A percentile compares a stretch with the other conserved stretches of the same genome.
phyloP scores from a whole-genome alignment of 495 filamentous ascomycete species.

The Penicillium daleae region DNA sequence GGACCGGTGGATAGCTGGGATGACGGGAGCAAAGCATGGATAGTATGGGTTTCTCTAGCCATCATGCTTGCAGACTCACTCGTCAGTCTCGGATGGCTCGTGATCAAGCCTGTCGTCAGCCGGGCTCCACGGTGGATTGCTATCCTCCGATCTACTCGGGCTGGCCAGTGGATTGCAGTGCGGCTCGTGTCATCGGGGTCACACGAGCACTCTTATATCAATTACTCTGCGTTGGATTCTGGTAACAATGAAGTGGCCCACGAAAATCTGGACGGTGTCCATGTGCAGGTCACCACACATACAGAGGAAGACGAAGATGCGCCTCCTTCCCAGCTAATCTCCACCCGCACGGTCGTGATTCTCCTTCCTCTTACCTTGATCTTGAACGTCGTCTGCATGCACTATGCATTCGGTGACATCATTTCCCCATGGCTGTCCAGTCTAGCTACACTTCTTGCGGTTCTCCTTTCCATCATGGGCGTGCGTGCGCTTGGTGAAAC shows the following conservation, averaged over 20 bases:
- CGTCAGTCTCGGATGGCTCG: conserved; percentile 82
- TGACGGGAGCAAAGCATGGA: conserved; percentile 93
- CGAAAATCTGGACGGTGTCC: conserved; percentile 12
- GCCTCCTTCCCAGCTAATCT: conserved; percentile 80
- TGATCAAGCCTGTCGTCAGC: conserved; percentile 61
- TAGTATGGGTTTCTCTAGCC: conserved; percentile 91
- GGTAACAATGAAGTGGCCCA: conserved; percentile 9
- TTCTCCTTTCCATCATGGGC: conserved; percentile 92
- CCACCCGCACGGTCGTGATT: conserved; percentile 68
- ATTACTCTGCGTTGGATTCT: conserved; percentile 46
- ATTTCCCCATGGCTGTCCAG: conserved; percentile 69
- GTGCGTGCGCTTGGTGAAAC: conserved; percentile 94
- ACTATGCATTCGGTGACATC: conserved; percentile 71
- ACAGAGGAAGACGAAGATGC: conserved; percentile 67
- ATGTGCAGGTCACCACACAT: conserved; percentile 14
- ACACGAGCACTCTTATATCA: conserved; percentile 37
- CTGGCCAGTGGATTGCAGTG: conserved; percentile 33
- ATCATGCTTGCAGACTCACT: conserved; percentile 97
- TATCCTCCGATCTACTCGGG: conserved; percentile 29
- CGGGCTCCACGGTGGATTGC: conserved; percentile 43
- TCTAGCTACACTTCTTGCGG: conserved; percentile 81
- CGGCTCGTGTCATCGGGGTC: conserved; percentile 16
- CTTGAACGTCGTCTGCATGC: conserved; percentile 80
- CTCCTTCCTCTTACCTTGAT: conserved; percentile 75
- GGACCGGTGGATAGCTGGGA: conserved; percentile 87